Conservation (phyloP, 345 rosid species). For the Alliaria petiolata region DNA sequence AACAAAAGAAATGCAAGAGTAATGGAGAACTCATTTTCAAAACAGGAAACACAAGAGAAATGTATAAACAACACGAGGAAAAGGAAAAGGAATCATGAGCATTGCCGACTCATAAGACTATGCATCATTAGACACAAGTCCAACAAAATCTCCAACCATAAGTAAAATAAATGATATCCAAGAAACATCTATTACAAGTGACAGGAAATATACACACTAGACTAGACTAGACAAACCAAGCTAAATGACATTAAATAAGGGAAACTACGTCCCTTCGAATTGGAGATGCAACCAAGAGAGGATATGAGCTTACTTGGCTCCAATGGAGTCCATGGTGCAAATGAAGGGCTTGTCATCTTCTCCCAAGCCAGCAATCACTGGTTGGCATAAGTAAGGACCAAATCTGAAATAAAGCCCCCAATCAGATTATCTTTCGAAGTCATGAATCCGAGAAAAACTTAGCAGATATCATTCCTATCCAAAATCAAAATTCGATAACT, state of each 20-base stretch:
- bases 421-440: conserved; percentile 9
- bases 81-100: neutral
- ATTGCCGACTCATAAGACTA: neutral
- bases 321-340: conserved; percentile 97
- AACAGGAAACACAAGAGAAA: neutral
- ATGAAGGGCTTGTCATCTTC: conserved; percentile 94
- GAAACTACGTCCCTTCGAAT: neutral
- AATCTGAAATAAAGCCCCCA: conserved; percentile 45
- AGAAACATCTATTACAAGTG: neutral
- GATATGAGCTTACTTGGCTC: conserved; percentile 74
- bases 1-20: neutral
- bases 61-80: neutral
- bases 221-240: neutral
- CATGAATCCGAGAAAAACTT: neutral
- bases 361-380: conserved; percentile 93
- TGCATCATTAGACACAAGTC: neutral
- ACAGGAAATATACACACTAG: neutral
- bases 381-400: conserved; percentile 97
- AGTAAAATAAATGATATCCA: neutral
- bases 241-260: neutral
- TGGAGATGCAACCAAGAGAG: conserved; percentile 5
- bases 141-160: neutral
- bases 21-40: neutral
- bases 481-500: neutral
- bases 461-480: no score